Percentiles rank a stretch among this genome's conserved stretches.
Evolutionary conservation across 768 basidiomycete species (phyloP).

Genomic region (Macrolepiota albuminosa): DNA sequence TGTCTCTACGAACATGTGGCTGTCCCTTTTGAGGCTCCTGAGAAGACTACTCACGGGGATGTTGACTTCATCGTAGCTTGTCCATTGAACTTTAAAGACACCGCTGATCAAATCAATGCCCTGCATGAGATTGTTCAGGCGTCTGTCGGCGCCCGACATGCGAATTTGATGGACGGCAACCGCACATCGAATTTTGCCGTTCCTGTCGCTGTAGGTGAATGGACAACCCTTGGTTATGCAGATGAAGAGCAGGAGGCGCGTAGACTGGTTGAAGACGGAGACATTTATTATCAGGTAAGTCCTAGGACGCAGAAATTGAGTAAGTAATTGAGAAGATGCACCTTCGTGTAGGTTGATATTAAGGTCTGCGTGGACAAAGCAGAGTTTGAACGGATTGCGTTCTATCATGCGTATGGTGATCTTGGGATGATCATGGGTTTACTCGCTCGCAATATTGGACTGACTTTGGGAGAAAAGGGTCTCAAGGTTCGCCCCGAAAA

Average conservation of each 20-base stretch:
- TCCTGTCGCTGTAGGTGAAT: constrained; percentile 33
- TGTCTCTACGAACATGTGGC: constrained; percentile 46
- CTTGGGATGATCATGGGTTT: constrained; percentile 66
- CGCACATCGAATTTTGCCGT: constrained; percentile 65
- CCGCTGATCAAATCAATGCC: constrained; percentile 20
- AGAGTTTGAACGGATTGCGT: constrained; percentile 45
- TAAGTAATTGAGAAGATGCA: not conserved
- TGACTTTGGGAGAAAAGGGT: constrained; percentile 48
- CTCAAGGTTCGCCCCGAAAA: constrained; percentile 39
- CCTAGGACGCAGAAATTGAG: not conserved
- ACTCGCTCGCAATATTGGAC: constrained; percentile 45
- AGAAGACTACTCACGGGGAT: constrained; percentile 64
- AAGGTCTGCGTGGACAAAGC: constrained; percentile 47
- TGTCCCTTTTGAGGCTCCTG: constrained; percentile 60
- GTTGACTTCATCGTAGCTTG: constrained; percentile 59
- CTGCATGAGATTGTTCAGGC: not conserved
- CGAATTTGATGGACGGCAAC: constrained; percentile 16
- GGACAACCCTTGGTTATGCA: constrained; percentile 26
- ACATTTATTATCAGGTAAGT: constrained; percentile 40
- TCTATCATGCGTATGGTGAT: constrained; percentile 67
- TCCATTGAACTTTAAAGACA: constrained; percentile 25
- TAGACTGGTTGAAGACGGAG: constrained; percentile 18
- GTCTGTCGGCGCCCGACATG: not conserved
- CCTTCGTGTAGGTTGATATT: constrained; percentile 49
- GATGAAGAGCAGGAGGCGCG: constrained; percentile 25